A percentile compares a stretch with the other conserved stretches of the same genome.
Evolutionary conservation across 2,329 filamentous ascomycete species (phyloP).

Genomic region (Pseudopyrenochaeta lycopersici): DNA sequence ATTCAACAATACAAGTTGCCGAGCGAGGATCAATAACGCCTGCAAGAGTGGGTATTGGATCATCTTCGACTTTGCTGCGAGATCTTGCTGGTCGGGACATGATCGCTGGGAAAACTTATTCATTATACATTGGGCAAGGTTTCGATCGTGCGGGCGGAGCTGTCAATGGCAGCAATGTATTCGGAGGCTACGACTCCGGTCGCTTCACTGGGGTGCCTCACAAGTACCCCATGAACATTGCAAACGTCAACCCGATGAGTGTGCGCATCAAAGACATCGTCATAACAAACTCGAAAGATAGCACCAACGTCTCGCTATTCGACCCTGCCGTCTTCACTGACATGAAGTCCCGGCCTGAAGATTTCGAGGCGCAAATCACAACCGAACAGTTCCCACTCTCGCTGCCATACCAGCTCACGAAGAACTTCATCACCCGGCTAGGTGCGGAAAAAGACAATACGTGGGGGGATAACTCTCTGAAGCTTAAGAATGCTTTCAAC

Average conservation of each 20-base stretch:
- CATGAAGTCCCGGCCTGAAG: constrained; percentile 37
- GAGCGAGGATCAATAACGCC: constrained; percentile 41
- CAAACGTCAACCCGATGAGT: constrained; percentile 46
- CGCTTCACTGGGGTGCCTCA: constrained; percentile 50
- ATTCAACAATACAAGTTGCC: constrained; percentile 48
- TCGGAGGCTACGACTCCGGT: constrained; percentile 57
- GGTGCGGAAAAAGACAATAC: constrained; percentile 47
- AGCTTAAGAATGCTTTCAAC: constrained; percentile 48
- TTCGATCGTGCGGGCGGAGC: constrained; percentile 52
- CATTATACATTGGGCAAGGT: constrained; percentile 54
- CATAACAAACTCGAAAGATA: constrained; percentile 41
- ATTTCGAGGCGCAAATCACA: constrained; percentile 54
- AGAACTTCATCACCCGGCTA: constrained; percentile 51
- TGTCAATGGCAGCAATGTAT: constrained; percentile 54
- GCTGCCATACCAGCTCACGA: constrained; percentile 51
- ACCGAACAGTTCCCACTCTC: constrained; percentile 55
- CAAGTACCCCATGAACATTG: constrained; percentile 42
- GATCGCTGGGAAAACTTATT: constrained; percentile 53
- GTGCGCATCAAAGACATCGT: constrained; percentile 53
- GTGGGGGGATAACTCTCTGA: constrained; percentile 50
- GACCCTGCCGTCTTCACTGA: constrained; percentile 39
- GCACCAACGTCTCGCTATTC: constrained; percentile 47
- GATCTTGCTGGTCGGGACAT: constrained; percentile 44
- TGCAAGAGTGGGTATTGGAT: constrained; percentile 52
- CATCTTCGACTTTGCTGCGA: constrained; percentile 50